These are phyloP conservation scores for Luffa acutangula DNA, from an alignment of 306 rosid species.

Conservation along the genomic window DNA sequence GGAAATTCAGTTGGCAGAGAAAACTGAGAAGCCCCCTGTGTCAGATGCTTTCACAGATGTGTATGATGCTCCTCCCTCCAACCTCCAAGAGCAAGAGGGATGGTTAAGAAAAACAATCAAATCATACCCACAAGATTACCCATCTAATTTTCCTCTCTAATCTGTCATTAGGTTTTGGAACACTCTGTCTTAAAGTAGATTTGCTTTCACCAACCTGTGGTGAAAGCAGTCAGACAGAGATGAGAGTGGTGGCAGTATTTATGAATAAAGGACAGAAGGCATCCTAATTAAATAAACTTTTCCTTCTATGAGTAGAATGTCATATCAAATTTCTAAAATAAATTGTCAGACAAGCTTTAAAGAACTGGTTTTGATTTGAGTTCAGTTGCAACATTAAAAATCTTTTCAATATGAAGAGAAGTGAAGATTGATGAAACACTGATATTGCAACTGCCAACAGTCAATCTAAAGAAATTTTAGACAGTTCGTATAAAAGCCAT, in stretches of 20 bases:
- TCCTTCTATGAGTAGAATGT: not conserved
- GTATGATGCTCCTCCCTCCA: slow-evolving; percentile 57
- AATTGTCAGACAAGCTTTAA: not conserved
- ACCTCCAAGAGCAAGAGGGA: slow-evolving; percentile 72
- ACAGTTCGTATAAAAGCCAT: not conserved
- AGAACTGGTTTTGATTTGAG: not conserved
- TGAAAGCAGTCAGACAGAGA: not conserved
- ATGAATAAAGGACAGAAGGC: not conserved
- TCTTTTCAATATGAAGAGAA: not conserved
- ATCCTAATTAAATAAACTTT: not conserved
- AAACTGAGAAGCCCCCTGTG: slow-evolving; percentile 57
- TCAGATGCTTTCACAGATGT: slow-evolving; percentile 70
- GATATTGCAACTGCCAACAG: not conserved
- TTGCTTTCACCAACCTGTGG: not conserved
- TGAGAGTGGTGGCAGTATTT: not conserved
- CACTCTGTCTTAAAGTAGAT: not conserved
- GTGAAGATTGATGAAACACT: not conserved
- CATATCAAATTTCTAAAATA: not conserved
- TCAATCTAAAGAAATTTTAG: no score
- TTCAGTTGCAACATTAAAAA: not conserved
- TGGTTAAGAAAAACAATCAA: slow-evolving; percentile 44
- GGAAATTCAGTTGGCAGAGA: slow-evolving; percentile 84
- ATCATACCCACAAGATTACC: slow-evolving; percentile 53
- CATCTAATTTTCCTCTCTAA: slow-evolving; percentile 38
- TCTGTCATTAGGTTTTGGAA: not conserved